phyloP scores from a whole-genome alignment of 2,329 filamentous ascomycete genomes.

The Trichophyton simii region DNA sequence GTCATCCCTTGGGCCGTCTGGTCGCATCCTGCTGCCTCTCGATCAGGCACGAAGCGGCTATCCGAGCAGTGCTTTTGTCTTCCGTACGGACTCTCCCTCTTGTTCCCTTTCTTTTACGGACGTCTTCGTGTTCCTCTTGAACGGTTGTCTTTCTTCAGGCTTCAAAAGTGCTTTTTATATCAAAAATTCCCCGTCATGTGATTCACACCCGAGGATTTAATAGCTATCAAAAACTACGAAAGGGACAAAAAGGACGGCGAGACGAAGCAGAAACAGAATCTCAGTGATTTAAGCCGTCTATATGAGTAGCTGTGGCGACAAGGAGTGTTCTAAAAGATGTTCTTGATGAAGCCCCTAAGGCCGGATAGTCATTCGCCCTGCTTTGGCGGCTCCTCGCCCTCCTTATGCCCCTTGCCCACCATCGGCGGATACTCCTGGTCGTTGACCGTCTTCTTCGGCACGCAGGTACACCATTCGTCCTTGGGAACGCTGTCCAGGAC shows the following conservation, averaged over 20 bases:
- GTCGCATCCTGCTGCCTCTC: constrained; percentile 26
- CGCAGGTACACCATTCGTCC: constrained; percentile 44
- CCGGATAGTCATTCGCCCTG: constrained; percentile 1
- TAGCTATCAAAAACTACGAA: not conserved
- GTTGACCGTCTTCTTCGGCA: constrained; percentile 40
- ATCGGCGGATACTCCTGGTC: constrained; percentile 45
- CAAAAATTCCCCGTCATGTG: not conserved
- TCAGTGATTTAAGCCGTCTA: not conserved
- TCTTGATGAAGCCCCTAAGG: not conserved
- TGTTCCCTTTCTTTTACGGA: too few species aligned
- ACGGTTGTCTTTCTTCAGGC: not conserved
- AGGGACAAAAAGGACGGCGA: not conserved
- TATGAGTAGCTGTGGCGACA: not conserved
- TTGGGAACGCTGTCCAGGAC: constrained; percentile 43
- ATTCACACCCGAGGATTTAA: not conserved
- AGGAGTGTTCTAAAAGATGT: not conserved
- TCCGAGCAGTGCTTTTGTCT: too few species aligned
- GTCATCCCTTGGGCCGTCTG: constrained; percentile 47
- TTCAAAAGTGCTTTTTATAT: not conserved
- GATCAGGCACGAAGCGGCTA: not conserved
- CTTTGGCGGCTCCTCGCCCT: constrained; percentile 5
- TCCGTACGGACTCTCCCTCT: too few species aligned
- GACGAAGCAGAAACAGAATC: not conserved
- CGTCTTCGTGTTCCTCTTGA: not conserved
- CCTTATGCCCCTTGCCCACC: constrained; percentile 22